Evolutionary conservation across 345 rosid species (phyloP).

Genomic region (Geranium rotundifolium): DNA sequence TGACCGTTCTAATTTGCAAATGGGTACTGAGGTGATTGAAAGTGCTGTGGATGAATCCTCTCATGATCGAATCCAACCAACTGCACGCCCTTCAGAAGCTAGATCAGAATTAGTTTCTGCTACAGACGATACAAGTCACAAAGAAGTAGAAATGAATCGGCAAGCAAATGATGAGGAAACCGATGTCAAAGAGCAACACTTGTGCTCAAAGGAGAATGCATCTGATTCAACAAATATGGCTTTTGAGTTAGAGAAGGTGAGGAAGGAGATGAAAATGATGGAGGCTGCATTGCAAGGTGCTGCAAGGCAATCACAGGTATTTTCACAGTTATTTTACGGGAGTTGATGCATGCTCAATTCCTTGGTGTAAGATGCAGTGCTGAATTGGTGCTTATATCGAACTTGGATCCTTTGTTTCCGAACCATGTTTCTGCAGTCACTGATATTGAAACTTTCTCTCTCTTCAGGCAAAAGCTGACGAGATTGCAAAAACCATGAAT

Average conservation of each 20-base stretch:
- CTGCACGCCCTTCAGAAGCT: slow-evolving; percentile 23
- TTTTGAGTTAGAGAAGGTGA: slow-evolving; percentile 65
- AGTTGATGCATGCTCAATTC: no score
- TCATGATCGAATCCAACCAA: neutral
- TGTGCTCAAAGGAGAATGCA: slow-evolving; percentile 33
- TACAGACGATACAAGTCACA: slow-evolving; percentile 10
- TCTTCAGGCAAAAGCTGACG: slow-evolving; percentile 96
- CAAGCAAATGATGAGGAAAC: slow-evolving; percentile 26
- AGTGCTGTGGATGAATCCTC: slow-evolving; percentile 23
- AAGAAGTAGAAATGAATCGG: slow-evolving; percentile 24
- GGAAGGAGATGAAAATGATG: slow-evolving; percentile 85
- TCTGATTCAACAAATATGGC: slow-evolving; percentile 30
- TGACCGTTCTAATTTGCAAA: slow-evolving; percentile 27
- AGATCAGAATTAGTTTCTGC: slow-evolving; percentile 29
- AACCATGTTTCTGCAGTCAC: neutral
- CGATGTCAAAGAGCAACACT: slow-evolving; percentile 24
- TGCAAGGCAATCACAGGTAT: slow-evolving; percentile 99
- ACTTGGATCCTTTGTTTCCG: no score
- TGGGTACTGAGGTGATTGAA: slow-evolving; percentile 20
- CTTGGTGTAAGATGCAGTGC: no score
- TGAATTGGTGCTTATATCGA: no score
- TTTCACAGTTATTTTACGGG: no score
- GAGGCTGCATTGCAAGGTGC: slow-evolving; percentile 96
- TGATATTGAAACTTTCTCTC: neutral
- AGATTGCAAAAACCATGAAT: slow-evolving; percentile 85